Conservation (phyloP, 306 rosid species). For the Calophaca sinica region DNA sequence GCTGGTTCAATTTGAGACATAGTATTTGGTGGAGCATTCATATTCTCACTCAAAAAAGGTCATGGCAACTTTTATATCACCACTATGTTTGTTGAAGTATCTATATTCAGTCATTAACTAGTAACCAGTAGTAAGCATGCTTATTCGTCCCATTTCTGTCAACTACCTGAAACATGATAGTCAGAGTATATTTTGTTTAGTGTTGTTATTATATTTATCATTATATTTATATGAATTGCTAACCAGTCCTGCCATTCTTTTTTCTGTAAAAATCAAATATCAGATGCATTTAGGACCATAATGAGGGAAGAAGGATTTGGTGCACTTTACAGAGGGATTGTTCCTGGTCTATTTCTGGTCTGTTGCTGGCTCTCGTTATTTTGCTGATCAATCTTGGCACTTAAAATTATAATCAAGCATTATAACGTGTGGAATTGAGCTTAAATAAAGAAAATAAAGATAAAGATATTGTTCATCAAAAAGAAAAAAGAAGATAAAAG, state of each 20-base stretch:
- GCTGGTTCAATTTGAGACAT: conserved; percentile 9
- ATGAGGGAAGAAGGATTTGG: conserved; percentile 80
- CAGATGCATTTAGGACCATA: conserved; percentile 97
- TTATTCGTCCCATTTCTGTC: conserved; percentile 22
- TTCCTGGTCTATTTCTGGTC: conserved; percentile 92
- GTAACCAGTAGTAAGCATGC: conserved; percentile 12
- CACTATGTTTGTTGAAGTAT: neutral
- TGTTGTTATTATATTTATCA: conserved; percentile 34
- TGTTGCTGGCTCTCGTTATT: conserved; percentile 49
- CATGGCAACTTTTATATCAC: neutral
- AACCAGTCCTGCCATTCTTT: conserved; percentile 28
- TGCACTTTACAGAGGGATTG: conserved; percentile 87
- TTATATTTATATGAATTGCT: conserved; percentile 32
- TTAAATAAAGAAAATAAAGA: conserved; percentile 30
- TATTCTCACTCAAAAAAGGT: neutral
- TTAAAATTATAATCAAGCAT: conserved; percentile 5
- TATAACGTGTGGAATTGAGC: conserved; percentile 1
- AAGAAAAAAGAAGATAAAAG: neutral
- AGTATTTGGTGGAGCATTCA: conserved; percentile 10
- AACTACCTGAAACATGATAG: conserved; percentile 22
- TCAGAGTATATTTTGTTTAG: conserved; percentile 23
- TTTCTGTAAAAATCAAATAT: conserved; percentile 44
- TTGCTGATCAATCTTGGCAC: conserved; percentile 35
- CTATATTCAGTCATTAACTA: conserved; percentile 24
- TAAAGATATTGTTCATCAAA: neutral